Conservation (phyloP, 441 rosid genomes). For the Eutrema salsugineum region DNA sequence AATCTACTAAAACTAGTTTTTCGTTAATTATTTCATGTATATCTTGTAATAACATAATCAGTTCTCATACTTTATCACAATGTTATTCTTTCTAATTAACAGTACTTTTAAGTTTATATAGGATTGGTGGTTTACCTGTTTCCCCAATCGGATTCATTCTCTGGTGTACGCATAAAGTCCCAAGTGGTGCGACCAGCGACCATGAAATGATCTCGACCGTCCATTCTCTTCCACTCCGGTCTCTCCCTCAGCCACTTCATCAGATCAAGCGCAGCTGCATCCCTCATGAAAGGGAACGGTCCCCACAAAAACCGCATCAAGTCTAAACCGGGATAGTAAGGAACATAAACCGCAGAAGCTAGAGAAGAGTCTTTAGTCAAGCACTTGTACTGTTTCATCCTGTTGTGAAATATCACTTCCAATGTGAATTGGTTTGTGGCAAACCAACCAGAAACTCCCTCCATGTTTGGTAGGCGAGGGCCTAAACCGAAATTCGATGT, state of each 20-base stretch:
- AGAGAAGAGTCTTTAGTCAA: constrained; percentile 58
- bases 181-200: constrained; percentile 83
- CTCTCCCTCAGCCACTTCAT: constrained; percentile 57
- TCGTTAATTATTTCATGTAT: no score
- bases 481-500: constrained; percentile 62
- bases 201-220: constrained; percentile 78
- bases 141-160: constrained; percentile 60
- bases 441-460: constrained; percentile 59
- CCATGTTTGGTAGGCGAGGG: constrained; percentile 37
- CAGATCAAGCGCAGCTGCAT: constrained; percentile 45
- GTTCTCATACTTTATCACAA: no score
- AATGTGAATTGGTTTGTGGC: constrained; percentile 70
- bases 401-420: constrained; percentile 72
- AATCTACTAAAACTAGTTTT: no score
- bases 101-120: no score
- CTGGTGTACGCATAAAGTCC: constrained; percentile 73
- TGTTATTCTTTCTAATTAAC: no score
- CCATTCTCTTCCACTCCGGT: constrained; percentile 69
- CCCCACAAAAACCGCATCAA: constrained; percentile 72
- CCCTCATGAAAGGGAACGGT: constrained; percentile 45
- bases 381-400: constrained; percentile 76
- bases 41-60: no score
- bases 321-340: constrained; percentile 77
- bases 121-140: constrained; percentile 32
- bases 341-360: constrained; percentile 72